Evolutionary conservation across 2,329 filamentous ascomycete genomes (phyloP).

Genomic region (Botrytis pseudocinerea): DNA sequence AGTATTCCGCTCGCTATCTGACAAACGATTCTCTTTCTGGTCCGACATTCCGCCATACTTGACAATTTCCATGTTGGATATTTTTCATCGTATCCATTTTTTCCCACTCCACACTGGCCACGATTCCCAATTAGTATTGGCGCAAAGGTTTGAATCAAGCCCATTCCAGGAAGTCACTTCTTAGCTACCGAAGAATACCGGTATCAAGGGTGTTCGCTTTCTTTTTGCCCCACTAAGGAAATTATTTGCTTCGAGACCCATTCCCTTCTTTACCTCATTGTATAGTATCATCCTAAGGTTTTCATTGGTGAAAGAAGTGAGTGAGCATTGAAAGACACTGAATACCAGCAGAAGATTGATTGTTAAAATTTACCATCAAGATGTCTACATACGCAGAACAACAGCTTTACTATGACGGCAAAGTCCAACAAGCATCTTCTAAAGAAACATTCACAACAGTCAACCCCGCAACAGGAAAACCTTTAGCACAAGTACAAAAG

Average conservation of each 20-base stretch:
- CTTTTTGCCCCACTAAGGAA: conserved; percentile 18
- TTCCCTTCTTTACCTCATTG: conserved; percentile 1
- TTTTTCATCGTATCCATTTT: background rate
- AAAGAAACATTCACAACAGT: conserved; percentile 68
- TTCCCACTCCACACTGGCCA: background rate
- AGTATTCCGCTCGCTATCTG: conserved; percentile 16
- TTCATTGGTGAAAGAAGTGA: conserved; percentile 20
- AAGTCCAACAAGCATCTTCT: conserved; percentile 60
- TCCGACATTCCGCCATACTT: conserved; percentile 5
- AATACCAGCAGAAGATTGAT: background rate
- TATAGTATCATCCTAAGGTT: background rate
- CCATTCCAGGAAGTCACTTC: conserved; percentile 1
- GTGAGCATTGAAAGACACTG: conserved; percentile 8
- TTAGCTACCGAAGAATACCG: background rate
- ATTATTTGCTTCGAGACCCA: conserved; percentile 13
- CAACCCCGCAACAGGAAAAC: conserved; percentile 69
- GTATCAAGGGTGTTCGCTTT: background rate
- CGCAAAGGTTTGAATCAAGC: background rate
- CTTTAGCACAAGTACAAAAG: conserved; percentile 70
- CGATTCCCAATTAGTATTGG: background rate
- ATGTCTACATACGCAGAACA: conserved; percentile 49
- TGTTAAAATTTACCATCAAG: conserved; percentile 30
- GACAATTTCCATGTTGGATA: background rate
- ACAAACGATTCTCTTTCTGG: conserved; percentile 7
- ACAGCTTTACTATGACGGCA: conserved; percentile 75